Conservation (phyloP, 2,329 filamentous ascomycete species). For the Emergomyces africanus region DNA sequence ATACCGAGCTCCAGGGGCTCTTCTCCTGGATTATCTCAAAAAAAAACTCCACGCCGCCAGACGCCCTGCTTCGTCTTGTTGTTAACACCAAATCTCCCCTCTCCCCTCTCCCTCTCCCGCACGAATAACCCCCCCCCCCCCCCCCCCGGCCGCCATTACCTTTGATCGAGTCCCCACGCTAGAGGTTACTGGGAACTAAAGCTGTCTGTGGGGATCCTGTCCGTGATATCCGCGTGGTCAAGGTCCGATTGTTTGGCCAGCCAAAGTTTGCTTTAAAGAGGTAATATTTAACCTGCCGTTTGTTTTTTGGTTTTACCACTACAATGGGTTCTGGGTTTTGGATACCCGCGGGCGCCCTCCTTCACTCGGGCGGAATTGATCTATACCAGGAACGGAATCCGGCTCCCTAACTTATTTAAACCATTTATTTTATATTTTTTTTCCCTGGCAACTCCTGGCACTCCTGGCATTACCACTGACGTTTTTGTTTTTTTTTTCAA, state of each 20-base stretch:
- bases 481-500: too few relatives aligned
- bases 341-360: background rate
- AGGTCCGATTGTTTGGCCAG: background rate
- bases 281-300: background rate
- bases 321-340: background rate
- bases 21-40: slow-evolving; percentile 15
- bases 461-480: background rate
- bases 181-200: background rate
- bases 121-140: too few relatives aligned
- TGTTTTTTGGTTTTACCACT: too few relatives aligned
- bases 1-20: slow-evolving; percentile 15
- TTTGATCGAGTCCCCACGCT: background rate
- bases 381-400: background rate
- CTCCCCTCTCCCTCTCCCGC: background rate
- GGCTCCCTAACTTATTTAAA: background rate
- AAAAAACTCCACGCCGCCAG: too few relatives aligned
- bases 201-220: background rate
- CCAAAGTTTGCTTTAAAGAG: background rate
- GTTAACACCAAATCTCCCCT: background rate
- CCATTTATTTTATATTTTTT: background rate
- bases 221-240: background rate
- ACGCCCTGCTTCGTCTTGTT: background rate
- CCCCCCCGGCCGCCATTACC: background rate
- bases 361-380: background rate
- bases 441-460: too few relatives aligned